Percentiles rank a stretch among this genome's conserved stretches.
phyloP scores from a whole-genome alignment of 176 grass and related monocot species.

The Aegilops sharonensis region DNA sequence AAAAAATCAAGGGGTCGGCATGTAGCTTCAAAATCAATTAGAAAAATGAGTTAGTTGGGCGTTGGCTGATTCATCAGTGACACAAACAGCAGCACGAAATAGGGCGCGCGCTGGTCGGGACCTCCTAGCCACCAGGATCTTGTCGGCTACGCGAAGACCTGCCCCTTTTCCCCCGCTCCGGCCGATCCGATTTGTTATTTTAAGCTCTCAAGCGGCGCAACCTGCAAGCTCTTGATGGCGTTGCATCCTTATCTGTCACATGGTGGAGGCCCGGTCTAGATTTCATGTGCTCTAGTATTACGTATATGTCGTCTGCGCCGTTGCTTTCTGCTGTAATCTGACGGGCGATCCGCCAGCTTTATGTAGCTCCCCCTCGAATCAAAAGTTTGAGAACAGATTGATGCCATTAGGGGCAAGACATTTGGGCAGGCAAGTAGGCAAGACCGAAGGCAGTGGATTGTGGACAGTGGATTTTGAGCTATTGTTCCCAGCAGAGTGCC shows the following conservation, averaged over 20 bases:
- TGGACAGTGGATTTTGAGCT: background rate
- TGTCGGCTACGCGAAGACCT: conserved; percentile 22
- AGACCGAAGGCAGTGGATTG: background rate
- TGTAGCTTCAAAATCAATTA: background rate
- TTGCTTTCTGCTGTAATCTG: conserved; percentile 22
- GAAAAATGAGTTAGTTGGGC: background rate
- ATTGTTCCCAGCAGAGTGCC: too few relatives aligned
- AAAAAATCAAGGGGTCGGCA: conserved; percentile 21
- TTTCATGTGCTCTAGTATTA: conserved; percentile 26
- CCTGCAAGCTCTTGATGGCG: conserved; percentile 5
- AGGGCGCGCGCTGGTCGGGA: background rate
- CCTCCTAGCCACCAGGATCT: conserved; percentile 16
- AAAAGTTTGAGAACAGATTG: background rate
- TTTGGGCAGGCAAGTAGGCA: background rate
- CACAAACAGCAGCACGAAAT: background rate
- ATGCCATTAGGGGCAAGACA: background rate
- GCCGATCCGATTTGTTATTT: conserved; percentile 11
- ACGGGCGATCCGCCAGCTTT: background rate
- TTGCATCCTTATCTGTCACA: conserved; percentile 17
- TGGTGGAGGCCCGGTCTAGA: conserved; percentile 28
- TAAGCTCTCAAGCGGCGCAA: background rate
- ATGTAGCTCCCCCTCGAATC: background rate
- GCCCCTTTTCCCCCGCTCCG: background rate
- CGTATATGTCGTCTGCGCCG: background rate
- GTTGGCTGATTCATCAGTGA: conserved; percentile 36